Base-by-base conservation (phyloP, 225 moss, liverwort and hornwort species). In the Physcomitrium patens region DNA sequence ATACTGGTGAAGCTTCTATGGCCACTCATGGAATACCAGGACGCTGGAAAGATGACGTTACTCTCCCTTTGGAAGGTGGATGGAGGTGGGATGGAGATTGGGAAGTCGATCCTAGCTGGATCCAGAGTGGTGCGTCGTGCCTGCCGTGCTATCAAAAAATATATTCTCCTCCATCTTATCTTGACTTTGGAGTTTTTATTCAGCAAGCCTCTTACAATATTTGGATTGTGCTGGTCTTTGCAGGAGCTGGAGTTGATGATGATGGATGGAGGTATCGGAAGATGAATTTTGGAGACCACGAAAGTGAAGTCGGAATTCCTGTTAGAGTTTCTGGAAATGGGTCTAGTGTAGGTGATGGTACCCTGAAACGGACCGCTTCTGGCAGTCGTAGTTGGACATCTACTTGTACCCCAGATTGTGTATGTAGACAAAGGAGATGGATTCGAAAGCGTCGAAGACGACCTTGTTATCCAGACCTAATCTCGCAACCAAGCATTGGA, bases 61-160 rank as follows among this genome's bases (percentile, higher is more conserved):
- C 85, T 60, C 86, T 87, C 27, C 78, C 88, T 75, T 56, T 73
- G 68, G 87, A 89, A 59, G 84, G 87, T 78, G 89, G 86, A 80
- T 89, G 86, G 86, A 89, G 78, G 68, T 89, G 89, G 89, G 87
- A 89, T 72, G 86, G 86, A 66, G 84, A 89, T 60, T 89, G 89
- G 89, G 87, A 86, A 76, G 44, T 87, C 58, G 82, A 87, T 42
- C 70, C 75, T 15, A 80, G 60, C 76, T 85, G 84, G 89, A 76
- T 75, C 49, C 46, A 67, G 58, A 80, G 80, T 70, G 86, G 84
- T 87, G 68, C 56, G 84, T 70, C 56, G 51, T 57, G 66, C 57
- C 31, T 37, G 31, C 31, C 31, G 31, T 37, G 31, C 31, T 37
- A 37, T 2, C 31, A 37, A 37, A 4, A 37, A 37, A 7, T 37